Conservation (phyloP, 345 rosid genomes). For the Euphorbia peplus region DNA sequence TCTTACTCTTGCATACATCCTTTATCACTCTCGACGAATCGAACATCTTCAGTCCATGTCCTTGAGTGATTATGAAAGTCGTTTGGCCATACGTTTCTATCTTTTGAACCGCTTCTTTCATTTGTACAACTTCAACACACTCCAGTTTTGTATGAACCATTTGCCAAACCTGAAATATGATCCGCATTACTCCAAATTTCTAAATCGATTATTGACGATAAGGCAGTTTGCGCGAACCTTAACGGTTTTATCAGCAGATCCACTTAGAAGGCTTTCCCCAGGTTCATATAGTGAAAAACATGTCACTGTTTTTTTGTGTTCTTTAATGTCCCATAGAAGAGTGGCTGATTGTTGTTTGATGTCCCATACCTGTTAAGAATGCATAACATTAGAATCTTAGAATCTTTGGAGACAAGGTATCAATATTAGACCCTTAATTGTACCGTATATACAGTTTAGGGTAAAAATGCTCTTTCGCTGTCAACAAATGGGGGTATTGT, state of each 20-base stretch:
- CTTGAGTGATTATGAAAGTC: constrained; percentile 49
- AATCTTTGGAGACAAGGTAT: no score
- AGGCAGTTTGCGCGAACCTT: constrained; percentile 31
- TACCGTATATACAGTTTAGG: no score
- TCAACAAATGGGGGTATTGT: no score
- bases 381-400: not conserved
- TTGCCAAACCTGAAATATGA: constrained; percentile 61
- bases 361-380: constrained; percentile 60
- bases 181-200: not conserved
- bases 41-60: constrained; percentile 61
- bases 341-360: constrained; percentile 52
- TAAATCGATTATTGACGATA: not conserved
- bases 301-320: constrained; percentile 70
- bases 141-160: constrained; percentile 58
- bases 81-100: constrained; percentile 48
- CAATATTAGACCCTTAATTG: no score
- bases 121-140: constrained; percentile 59
- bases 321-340: constrained; percentile 63
- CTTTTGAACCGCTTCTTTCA: constrained; percentile 59
- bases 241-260: constrained; percentile 79
- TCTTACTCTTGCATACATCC: constrained; percentile 53
- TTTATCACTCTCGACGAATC: constrained; percentile 58
- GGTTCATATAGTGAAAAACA: constrained; percentile 72
- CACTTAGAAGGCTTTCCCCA: constrained; percentile 80
- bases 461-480: no score